Base-by-base conservation (phyloP, 768 basidiomycete species). In the Phanerochaete carnosa region DNA sequence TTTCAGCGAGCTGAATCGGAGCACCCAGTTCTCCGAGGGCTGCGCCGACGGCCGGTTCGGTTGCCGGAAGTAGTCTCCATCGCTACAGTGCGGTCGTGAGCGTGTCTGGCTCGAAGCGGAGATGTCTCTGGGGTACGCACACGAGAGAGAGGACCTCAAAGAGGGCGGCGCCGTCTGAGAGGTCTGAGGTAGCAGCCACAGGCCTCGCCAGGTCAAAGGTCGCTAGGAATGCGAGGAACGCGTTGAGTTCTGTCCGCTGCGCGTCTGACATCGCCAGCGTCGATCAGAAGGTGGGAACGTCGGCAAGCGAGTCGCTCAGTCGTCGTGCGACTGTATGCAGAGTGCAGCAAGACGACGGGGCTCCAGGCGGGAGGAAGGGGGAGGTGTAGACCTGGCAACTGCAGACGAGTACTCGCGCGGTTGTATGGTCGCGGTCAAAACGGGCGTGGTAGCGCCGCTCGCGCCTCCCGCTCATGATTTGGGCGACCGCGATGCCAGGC, bases 1-100 rank as follows among this genome's bases (percentile, higher is more conserved):
- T 69, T 95, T 95, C 62, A 95, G 82, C 9, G 88, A 74, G 72
- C 82, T 88, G 73, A 94, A 93, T 13, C 93, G 86, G 32, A 94
- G 74, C 59, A 94, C 91, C 94, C 94, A 96, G 74, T 92, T 95
- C 68, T 94, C 92, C 12, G 89, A 84, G 1, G 80, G 80, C 57
- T 90, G 86, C 19, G 81, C 74, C 0, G 86, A 77, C 5, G 83
- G 76, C 12, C 88, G 83, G 22, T 78, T 75, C 3, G 85, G 75
- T 56, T 82, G 83, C 47, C 84, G 83, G 69, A 95, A 95, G 75
- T 92, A 92, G 32, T 87, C 82, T 51, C 79, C 78, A 76, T 95
- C 94, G 65, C 93, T 95, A 69, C 28, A 51, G 61, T 46, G 46
- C 50, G 25, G 51, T 3, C 46, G 25, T 28, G 13, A 15, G 33